A percentile compares a stretch with the other conserved stretches of the same genome.
Conservation (phyloP, 306 rosid species). For the Quercus berberidifolia region DNA sequence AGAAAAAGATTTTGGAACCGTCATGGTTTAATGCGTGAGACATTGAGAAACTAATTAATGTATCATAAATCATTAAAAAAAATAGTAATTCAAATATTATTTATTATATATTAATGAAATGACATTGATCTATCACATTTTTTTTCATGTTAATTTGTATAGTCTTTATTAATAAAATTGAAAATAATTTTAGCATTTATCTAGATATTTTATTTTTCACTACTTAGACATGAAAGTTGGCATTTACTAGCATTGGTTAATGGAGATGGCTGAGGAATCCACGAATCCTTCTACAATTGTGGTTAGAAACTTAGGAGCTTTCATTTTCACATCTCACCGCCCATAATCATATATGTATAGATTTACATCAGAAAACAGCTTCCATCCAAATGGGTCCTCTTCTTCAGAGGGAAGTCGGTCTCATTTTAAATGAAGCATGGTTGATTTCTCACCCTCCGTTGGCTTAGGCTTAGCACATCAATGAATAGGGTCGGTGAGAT, state of each 20-base stretch:
- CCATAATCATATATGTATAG: neutral
- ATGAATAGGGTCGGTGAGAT: conserved; percentile 9
- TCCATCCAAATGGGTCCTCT: conserved; percentile 25
- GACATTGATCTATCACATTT: too few species aligned
- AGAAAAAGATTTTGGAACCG: too few species aligned
- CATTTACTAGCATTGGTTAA: neutral
- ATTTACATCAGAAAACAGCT: conserved; percentile 9
- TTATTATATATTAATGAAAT: too few species aligned
- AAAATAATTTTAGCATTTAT: too few species aligned
- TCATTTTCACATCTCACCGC: conserved; percentile 28
- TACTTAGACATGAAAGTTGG: neutral
- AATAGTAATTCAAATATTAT: too few species aligned
- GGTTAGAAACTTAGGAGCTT: conserved; percentile 25
- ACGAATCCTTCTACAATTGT: neutral
- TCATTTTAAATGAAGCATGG: conserved; percentile 13
- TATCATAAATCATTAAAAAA: too few species aligned
- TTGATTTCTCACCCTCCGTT: conserved; percentile 16
- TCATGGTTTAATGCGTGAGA: too few species aligned
- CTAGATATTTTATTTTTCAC: neutral
- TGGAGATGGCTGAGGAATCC: conserved; percentile 5
- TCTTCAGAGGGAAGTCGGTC: conserved; percentile 31
- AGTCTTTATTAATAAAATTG: too few species aligned
- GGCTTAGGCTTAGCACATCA: neutral
- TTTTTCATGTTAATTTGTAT: too few species aligned
- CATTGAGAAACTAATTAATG: too few species aligned